Evolutionary conservation across 805 yeast genomes (phyloP), one percentile per base, ranked within the genome.

Genomic region (Candida gorgasii): DNA sequence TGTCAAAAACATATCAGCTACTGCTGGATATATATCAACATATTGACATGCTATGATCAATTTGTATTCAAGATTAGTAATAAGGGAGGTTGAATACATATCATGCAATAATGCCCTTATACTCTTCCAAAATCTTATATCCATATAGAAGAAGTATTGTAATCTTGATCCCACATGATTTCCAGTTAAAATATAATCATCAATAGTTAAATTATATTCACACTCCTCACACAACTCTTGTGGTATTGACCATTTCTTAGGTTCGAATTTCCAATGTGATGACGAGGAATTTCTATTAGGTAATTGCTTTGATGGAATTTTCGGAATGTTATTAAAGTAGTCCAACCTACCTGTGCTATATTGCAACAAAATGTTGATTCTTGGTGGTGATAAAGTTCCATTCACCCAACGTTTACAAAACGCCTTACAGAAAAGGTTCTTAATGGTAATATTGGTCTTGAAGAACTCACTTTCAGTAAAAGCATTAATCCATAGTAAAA

Each of bases 21-120:
- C 63, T 7, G 78, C 73, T 0, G 95, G 90, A 58, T 92, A 92
- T 0, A 89, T 69, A 51, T 89, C 95, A 32, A 89, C 85, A 55
- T 89, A 89, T 52, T 89, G 92, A 29, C 78, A 75, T n/a, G 85
- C 82, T 30, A 86, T 65, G n/a, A 82, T 57, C 22, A 73, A 59
- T 54, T 82, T 82, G 57, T 72, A 82, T 11, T 61, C 64, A 38
- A 73, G 60, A 53, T 81, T 81, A 11, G 87, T 78, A 13, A 87
- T 79, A 45, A 88, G 62, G 0, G 84, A 75, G 0, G 82, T 72
- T 29, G 85, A 76, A 55, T 79, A 84, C 44, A 87, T 62, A 49
- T 81, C 87, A 45, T 84, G 86, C 11, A 86, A 63, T 6, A 69
- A 59, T 0, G 66, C 54, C 34, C 96, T 69, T 4, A 84, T 63